phyloP scores from a whole-genome alignment of 2,329 filamentous ascomycete genomes.

The Diaporthe vaccinii region DNA sequence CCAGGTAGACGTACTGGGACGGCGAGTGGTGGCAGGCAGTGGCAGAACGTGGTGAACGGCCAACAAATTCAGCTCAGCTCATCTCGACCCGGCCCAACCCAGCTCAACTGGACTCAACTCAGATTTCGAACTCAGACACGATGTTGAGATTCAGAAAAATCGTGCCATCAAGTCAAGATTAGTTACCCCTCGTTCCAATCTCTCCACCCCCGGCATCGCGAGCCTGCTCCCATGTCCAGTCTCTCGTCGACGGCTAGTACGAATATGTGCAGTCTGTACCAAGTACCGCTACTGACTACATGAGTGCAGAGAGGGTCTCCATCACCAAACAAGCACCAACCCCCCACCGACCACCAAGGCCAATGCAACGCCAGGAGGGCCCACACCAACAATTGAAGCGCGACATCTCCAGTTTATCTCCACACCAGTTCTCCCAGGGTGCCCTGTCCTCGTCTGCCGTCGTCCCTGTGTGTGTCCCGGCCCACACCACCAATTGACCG shows the following conservation, averaged over 20 bases:
- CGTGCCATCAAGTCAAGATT: background rate
- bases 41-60: constrained; percentile 3
- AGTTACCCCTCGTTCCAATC: background rate
- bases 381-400: constrained; percentile 2
- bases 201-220: background rate
- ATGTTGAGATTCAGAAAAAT: background rate
- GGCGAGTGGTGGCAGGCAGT: background rate
- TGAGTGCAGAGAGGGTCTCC: constrained; percentile 21
- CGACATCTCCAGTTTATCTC: constrained; percentile 33
- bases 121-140: constrained; percentile 5
- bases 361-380: constrained; percentile 8
- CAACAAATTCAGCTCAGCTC: constrained; percentile 9
- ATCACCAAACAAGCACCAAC: constrained; percentile 16
- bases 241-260: background rate
- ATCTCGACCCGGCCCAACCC: background rate
- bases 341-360: constrained; percentile 20
- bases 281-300: background rate
- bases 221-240: background rate
- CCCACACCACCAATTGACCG: constrained; percentile 31
- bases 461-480: constrained; percentile 24
- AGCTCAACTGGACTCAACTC: background rate
- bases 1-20: background rate
- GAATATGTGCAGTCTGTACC: background rate
- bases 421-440: constrained; percentile 17
- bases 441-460: constrained; percentile 26